A percentile compares a stretch with the other conserved stretches of the same genome.
phyloP scores from a whole-genome alignment of 148 eudicot species.

The Bassia scoparia region DNA sequence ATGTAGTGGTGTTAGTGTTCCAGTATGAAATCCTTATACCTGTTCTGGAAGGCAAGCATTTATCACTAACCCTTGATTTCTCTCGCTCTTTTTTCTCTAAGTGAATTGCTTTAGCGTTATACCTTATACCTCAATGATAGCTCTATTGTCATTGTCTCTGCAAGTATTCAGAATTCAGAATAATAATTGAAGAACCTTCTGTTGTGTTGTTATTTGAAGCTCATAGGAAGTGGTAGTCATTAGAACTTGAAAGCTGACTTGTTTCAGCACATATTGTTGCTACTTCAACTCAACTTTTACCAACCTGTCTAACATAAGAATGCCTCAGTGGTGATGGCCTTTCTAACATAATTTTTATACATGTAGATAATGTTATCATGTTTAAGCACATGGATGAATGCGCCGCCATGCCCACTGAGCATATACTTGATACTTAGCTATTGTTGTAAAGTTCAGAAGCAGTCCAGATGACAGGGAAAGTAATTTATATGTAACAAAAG shows the following conservation, averaged over 20 bases:
- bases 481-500: not conserved
- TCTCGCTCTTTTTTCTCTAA: not conserved
- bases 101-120: not conserved
- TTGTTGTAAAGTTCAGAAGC: constrained; percentile 12
- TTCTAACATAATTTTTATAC: too few species aligned
- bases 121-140: not conserved
- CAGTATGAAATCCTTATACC: not conserved
- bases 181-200: not conserved
- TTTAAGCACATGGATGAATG: constrained; percentile 29
- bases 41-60: not conserved
- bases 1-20: not conserved
- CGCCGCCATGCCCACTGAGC: constrained; percentile 20
- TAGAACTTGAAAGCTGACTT: not conserved
- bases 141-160: not conserved
- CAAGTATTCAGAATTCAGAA: not conserved
- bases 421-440: constrained; percentile 1
- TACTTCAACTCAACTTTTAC: not conserved
- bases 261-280: not conserved
- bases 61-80: not conserved
- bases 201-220: not conserved
- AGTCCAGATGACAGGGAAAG: not conserved
- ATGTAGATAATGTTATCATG: constrained; percentile 31
- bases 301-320: too few species aligned
- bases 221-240: not conserved
- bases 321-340: too few species aligned